Evolutionary conservation across 2,329 filamentous ascomycete species (phyloP).

Genomic region (Nemania diffusa): DNA sequence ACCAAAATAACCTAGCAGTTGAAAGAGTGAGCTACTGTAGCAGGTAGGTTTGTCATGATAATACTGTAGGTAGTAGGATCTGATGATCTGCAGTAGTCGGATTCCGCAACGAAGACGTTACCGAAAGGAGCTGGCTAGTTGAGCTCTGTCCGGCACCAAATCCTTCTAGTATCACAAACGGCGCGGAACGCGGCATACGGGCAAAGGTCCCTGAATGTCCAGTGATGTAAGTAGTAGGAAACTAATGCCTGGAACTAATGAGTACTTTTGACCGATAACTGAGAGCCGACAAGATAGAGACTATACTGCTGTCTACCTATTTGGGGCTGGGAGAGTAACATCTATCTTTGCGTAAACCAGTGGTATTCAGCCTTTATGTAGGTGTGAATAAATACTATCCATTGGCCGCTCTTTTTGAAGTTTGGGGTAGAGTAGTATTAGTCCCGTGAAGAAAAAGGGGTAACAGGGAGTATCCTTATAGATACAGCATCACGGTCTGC

Average conservation of each 20-base stretch:
- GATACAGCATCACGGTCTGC: slow-evolving; percentile 28
- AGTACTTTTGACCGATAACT: not conserved
- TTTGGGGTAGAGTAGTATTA: slow-evolving; percentile 1
- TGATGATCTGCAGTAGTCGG: slow-evolving; percentile 29
- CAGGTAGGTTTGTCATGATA: not conserved
- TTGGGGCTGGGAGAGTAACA: not conserved
- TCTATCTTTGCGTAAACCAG: not conserved
- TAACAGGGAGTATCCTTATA: not conserved
- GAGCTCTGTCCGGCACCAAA: slow-evolving; percentile 2
- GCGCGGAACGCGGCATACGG: slow-evolving; percentile 17
- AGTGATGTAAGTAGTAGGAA: slow-evolving; percentile 3
- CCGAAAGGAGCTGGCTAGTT: slow-evolving; percentile 5
- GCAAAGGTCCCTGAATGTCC: not conserved
- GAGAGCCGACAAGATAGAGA: not conserved
- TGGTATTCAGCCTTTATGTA: not conserved
- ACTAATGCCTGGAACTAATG: not conserved
- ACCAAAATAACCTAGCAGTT: not conserved
- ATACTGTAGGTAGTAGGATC: not conserved
- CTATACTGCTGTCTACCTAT: not conserved
- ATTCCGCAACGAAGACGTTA: slow-evolving; percentile 20
- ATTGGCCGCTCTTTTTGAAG: slow-evolving; percentile 10
- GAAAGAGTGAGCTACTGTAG: slow-evolving; percentile 4
- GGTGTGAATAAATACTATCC: too few species aligned
- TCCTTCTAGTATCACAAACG: slow-evolving; percentile 1
- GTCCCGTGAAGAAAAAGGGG: slow-evolving; percentile 15